Conservation (phyloP, 345 rosid species). For the Anastatica hierochuntica region DNA sequence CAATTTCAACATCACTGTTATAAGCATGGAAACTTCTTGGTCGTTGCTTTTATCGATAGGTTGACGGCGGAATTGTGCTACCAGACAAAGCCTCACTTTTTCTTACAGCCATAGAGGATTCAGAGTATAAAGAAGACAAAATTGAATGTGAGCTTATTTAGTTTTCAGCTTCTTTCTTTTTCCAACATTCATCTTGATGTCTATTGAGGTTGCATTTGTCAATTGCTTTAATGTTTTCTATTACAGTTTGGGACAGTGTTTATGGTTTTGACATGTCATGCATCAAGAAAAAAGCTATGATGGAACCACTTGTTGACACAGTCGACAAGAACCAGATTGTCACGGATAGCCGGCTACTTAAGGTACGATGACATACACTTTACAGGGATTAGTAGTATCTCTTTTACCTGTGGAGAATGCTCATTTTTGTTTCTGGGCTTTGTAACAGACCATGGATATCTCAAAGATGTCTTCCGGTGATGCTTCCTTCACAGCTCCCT, state of each 20-base stretch:
- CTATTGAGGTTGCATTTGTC: background rate
- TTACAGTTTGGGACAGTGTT: conserved; percentile 81
- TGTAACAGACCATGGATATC: conserved; percentile 92
- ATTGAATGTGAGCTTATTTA: conserved; percentile 63
- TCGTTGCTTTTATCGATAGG: conserved; percentile 44
- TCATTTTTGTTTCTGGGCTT: background rate
- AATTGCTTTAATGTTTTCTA: background rate
- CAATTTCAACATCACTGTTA: too few species aligned
- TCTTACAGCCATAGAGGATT: conserved; percentile 93
- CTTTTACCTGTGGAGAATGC: conserved; percentile 10
- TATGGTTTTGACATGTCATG: conserved; percentile 97
- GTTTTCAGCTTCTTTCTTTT: background rate
- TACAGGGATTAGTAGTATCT: background rate
- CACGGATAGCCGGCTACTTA: conserved; percentile 66
- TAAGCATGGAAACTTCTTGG: too few species aligned
- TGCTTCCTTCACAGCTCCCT: conserved; percentile 89
- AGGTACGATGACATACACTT: conserved; percentile 42
- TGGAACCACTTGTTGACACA: conserved; percentile 96
- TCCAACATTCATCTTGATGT: background rate
- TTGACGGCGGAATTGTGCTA: conserved; percentile 64
- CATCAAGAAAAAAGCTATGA: conserved; percentile 93
- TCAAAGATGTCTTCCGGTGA: conserved; percentile 92
- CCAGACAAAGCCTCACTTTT: conserved; percentile 90
- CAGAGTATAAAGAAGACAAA: conserved; percentile 90
- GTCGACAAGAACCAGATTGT: conserved; percentile 92